Evolutionary conservation across 1,284 basidiomycete genomes (phyloP), one percentile per base, ranked within the genome.

Genomic region (Rhodotorula sp.): DNA sequence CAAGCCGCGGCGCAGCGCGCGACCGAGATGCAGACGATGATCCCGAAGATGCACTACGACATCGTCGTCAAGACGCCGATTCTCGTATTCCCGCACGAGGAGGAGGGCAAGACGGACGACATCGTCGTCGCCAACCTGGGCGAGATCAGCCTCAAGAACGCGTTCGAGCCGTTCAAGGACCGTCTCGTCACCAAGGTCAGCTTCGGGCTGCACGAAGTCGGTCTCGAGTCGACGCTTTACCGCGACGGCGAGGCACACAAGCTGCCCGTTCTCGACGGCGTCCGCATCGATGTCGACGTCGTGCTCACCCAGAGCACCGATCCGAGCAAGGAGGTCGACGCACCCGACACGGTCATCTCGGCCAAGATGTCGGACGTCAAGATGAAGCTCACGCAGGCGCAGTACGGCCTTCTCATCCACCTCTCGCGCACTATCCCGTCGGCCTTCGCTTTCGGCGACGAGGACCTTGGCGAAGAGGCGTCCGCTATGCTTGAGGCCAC

Each of bases 181-280:
- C 82, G 82, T 4, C 88, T 87, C 77, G 89, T 85, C 21, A 78
- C 79, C 52, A 80, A 80, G 67, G 91, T 90, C 64, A 84, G 86
- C 10, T 95, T 95, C 3, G 90, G 90, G 74, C 85, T 99, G 52
- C 86, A 85, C 53, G 94, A 97, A 49, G 90, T 99, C 64, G 91
- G 92, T 73, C 86, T 99, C 34, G 85, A 89, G 7, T 95, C 93
- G 10, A 86, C 86, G 56, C 81, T 92, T 44, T 80, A 85, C 64
- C 83, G 87, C 5, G 86, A 83, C 58, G 77, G 70, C 25, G 78
- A 84, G 23, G 85, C 85, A 5, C 84, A 82, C 4, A 60, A 66
- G 19, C 84, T 97, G 71, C 94, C 93, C 82, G 91, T 99, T 78
- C 90, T 99, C 60, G 92, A 98, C 77, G 92, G 97, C 78, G 95